A percentile compares a stretch with the other conserved stretches of the same genome.
phyloP scores from a whole-genome alignment of 306 rosid species.

The Inga oerstediana region DNA sequence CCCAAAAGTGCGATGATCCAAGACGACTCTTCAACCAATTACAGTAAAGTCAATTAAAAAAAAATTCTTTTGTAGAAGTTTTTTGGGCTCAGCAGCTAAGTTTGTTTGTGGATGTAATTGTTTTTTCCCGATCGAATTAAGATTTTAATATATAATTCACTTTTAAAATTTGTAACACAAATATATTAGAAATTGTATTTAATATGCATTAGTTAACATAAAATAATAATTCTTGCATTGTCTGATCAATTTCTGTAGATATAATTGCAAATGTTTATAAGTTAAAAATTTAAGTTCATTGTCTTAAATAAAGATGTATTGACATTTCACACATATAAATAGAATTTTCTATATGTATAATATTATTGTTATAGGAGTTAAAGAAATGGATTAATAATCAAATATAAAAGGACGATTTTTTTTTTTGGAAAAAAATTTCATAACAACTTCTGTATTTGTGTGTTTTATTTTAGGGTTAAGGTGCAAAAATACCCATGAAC shows the following conservation, averaged over 20 bases:
- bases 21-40: neutral
- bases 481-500: too few relatives aligned
- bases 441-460: too few relatives aligned
- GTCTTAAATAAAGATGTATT: neutral
- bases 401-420: too few relatives aligned
- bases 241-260: neutral
- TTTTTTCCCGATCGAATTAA: neutral
- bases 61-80: neutral
- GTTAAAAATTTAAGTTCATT: neutral
- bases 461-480: too few relatives aligned
- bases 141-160: too few relatives aligned
- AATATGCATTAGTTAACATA: neutral
- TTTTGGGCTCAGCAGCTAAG: neutral
- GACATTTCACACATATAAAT: neutral
- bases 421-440: too few relatives aligned
- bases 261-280: neutral
- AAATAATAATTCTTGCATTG: neutral
- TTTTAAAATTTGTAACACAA: neutral
- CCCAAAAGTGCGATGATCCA: slow-evolving; percentile 1
- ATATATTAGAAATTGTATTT: neutral
- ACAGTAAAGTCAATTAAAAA: neutral
- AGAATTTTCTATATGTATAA: neutral
- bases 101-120: neutral
- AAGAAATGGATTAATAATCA: neutral
- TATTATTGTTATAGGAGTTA: neutral